These are phyloP conservation scores for Cucurbita moschata DNA, from an alignment of 306 rosid genomes.

Conservation along the genomic window DNA sequence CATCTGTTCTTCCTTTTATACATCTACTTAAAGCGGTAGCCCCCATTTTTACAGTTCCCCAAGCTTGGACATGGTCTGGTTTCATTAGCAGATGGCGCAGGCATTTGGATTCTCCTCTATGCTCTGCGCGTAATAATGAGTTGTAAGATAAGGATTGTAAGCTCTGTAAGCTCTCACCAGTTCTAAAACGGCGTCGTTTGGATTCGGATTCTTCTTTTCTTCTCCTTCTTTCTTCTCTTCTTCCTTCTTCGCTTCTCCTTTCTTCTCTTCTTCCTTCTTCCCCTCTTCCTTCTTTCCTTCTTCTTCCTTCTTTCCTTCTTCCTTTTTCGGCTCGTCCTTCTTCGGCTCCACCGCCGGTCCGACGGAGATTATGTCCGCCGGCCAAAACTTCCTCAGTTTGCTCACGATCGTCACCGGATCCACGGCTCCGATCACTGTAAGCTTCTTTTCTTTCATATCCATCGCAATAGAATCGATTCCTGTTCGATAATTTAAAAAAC, in stretches of 20 bases:
- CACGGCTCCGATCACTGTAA: conserved; percentile 74
- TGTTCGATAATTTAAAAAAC: neutral
- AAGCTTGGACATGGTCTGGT: neutral
- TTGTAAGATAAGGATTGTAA: conserved; percentile 52
- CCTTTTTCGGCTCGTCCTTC: conserved; percentile 72
- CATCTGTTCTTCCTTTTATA: no score
- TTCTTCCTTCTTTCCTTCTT: conserved; percentile 44
- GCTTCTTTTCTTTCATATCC: conserved; percentile 75
- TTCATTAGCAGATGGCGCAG: conserved; percentile 47
- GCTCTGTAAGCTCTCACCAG: conserved; percentile 50
- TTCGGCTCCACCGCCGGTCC: conserved; percentile 85
- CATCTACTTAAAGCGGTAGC: no score
- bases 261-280: conserved; percentile 28
- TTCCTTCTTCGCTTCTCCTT: conserved; percentile 6
- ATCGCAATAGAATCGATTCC: conserved; percentile 83
- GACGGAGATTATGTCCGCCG: conserved; percentile 38
- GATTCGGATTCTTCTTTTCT: conserved; percentile 26
- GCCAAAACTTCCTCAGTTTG: conserved; percentile 71
- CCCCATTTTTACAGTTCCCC: neutral
- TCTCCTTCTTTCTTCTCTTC: conserved; percentile 24
- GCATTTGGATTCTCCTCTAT: conserved; percentile 92
- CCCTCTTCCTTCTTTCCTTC: conserved; percentile 38
- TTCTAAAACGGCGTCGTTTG: conserved; percentile 46
- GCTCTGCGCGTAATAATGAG: conserved; percentile 62
- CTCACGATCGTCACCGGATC: conserved; percentile 76